Percentiles rank a stretch among this genome's conserved stretches.
Evolutionary conservation across 768 basidiomycete genomes (phyloP).

Genomic region (Mycena crocata): DNA sequence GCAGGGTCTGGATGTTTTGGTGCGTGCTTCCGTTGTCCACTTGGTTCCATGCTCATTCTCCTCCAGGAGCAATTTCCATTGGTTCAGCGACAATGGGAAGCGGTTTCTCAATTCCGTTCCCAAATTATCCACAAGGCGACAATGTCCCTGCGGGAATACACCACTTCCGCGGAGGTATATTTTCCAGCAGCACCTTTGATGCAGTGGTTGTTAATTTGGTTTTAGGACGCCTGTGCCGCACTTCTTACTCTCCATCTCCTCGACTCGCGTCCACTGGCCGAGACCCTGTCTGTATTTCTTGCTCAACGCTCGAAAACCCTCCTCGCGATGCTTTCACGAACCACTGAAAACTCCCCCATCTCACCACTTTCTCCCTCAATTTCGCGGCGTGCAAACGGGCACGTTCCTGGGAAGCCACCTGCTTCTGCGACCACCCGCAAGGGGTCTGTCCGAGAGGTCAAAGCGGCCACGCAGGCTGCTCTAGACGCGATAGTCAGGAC

Average conservation of each 20-base stretch:
- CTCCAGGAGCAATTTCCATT: conserved; percentile 86
- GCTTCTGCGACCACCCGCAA: conserved; percentile 41
- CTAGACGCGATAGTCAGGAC: conserved; percentile 72
- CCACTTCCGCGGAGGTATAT: conserved; percentile 64
- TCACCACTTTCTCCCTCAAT: conserved; percentile 23
- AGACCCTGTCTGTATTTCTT: conserved; percentile 78
- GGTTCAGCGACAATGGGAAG: conserved; percentile 94
- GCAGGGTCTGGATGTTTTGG: conserved; percentile 73
- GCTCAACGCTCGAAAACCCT: conserved; percentile 76
- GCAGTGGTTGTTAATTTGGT: conserved; percentile 12
- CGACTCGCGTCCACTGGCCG: conserved; percentile 83
- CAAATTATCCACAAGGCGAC: conserved; percentile 94
- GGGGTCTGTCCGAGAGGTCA: conserved; percentile 61
- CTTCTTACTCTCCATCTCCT: conserved; percentile 89
- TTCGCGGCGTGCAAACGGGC: conserved; percentile 48
- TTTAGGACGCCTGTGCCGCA: conserved; percentile 79
- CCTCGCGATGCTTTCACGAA: conserved; percentile 55
- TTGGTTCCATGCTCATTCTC: conserved; percentile 3
- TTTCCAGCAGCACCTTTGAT: neutral
- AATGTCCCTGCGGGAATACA: conserved; percentile 74
- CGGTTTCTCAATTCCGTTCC: conserved; percentile 84
- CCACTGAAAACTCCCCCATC: conserved; percentile 32
- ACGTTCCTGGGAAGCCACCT: conserved; percentile 39
- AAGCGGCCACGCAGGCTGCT: conserved; percentile 61
- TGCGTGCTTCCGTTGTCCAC: conserved; percentile 44